Base-by-base conservation (phyloP, 2,329 filamentous ascomycete species). In the Didymellaceae sp. region DNA sequence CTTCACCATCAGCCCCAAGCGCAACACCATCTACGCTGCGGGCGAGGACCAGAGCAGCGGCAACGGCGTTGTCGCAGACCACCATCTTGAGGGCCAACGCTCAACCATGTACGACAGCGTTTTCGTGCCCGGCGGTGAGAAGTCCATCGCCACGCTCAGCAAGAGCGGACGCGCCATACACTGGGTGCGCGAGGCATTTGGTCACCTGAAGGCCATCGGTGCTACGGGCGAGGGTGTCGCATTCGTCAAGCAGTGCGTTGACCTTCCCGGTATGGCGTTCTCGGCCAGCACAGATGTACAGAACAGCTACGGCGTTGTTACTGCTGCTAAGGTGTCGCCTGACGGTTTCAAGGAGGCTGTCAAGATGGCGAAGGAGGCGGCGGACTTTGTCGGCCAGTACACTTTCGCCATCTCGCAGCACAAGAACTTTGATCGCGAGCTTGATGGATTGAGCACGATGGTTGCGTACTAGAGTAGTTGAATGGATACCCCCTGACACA, bases 61-160 rank as follows among this genome's bases (percentile, higher is more conserved):
- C 2, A 74, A 77, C 30, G 80, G 80, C 46, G 74, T 89, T 0
- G 74, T 82, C 18, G 86, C 90, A 0, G 87, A 91, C 60, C 89
- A 94, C 67, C 88, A 92, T 67, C 83, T 93, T 40, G 87, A 92
- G 60, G 90, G 88, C 0, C 86, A 88, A 81, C 83, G 90, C 13
- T 90, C 86, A 21, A 90, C 87, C 26, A 85, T 94, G 80, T 93
- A 93, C 57, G 90, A 94, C 67, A 86, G 88, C 0, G 67, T 92
- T 21, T 91, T 91, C 65, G 76, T 95, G 2, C 89, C 89, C 1
- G 89, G 89, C 1, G 90, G 90, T 1, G 77, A 80, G 0, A 78
- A 86, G 49, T 83, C 84, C 1, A 74, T 89, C 34, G 75, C 81
- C 43, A 84, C 83, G 0, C 80, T 94, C 0, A 75, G 80, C 47